Conservation (phyloP, 805 yeast species). For the Tetrapisispora fleetii region DNA sequence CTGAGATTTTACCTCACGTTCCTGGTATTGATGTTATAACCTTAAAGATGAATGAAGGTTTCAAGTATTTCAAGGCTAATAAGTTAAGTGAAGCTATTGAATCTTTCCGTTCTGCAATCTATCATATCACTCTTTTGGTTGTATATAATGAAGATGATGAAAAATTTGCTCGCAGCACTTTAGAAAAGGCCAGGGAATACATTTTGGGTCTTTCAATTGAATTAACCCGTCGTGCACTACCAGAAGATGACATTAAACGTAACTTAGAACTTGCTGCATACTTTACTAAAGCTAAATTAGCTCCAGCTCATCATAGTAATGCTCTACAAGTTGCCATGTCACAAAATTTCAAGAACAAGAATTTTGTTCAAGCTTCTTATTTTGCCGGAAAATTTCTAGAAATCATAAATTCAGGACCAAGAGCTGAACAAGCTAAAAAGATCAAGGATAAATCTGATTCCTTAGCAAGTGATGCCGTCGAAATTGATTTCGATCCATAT, state of each 20-base stretch:
- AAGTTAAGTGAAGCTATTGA: constrained; percentile 74
- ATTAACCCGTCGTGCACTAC: constrained; percentile 73
- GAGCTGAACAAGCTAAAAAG: constrained; percentile 82
- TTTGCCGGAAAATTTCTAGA: constrained; percentile 80
- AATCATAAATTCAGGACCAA: constrained; percentile 60
- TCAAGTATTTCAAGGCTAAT: constrained; percentile 73
- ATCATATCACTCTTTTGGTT: constrained; percentile 59
- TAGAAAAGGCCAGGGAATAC: constrained; percentile 75
- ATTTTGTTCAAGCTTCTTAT: constrained; percentile 77
- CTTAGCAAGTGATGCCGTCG: constrained; percentile 75
- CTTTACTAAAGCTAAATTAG: constrained; percentile 77
- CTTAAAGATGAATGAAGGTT: constrained; percentile 55
- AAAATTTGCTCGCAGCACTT: constrained; percentile 57
- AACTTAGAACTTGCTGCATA: constrained; percentile 93
- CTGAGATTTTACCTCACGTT: constrained; percentile 51
- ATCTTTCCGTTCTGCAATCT: constrained; percentile 68
- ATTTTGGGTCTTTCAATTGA: constrained; percentile 89
- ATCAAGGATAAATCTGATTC: constrained; percentile 73
- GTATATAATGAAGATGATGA: constrained; percentile 72
- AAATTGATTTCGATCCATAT: constrained; percentile 85
- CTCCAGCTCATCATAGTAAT: constrained; percentile 72
- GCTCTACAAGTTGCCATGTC: constrained; percentile 94
- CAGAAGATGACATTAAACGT: constrained; percentile 62
- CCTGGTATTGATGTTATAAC: constrained; percentile 67
- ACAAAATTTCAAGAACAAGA: constrained; percentile 80